phyloP scores from a whole-genome alignment of 768 basidiomycete species.

The Psilocybe cyanescens region DNA sequence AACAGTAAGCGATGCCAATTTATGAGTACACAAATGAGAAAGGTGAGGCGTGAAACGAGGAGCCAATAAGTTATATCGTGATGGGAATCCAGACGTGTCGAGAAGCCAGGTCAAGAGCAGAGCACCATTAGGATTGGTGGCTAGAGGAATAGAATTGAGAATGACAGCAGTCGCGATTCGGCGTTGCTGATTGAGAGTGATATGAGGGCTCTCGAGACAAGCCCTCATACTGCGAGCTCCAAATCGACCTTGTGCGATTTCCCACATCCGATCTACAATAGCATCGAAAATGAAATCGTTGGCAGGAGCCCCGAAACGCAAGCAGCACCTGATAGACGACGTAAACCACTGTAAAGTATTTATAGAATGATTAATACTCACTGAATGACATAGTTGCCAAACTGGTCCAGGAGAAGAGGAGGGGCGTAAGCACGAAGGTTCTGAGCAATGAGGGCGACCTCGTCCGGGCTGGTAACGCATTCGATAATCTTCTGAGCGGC shows the following conservation, averaged over 20 bases:
- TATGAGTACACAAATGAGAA: constrained; percentile 97
- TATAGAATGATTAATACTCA: constrained; percentile 39
- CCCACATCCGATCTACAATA: constrained; percentile 98
- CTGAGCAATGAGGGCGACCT: constrained; percentile 82
- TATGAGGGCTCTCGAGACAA: constrained; percentile 89
- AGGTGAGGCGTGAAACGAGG: constrained; percentile 97
- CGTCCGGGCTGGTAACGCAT: constrained; percentile 87
- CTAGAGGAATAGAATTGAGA: constrained; percentile 95
- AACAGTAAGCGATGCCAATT: constrained; percentile 93
- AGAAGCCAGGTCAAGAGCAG: constrained; percentile 95
- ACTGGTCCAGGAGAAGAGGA: constrained; percentile 91
- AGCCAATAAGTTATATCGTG: constrained; percentile 92
- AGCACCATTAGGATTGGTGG: constrained; percentile 97
- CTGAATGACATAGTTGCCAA: constrained; percentile 94
- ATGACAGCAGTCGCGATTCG: constrained; percentile 94
- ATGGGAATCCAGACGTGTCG: constrained; percentile 92
- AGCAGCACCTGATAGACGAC: constrained; percentile 64
- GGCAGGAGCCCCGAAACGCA: constrained; percentile 86
- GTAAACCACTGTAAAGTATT: not conserved
- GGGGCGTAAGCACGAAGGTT: constrained; percentile 92
- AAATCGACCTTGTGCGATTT: constrained; percentile 96
- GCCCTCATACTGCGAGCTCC: constrained; percentile 98
- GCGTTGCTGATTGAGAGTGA: constrained; percentile 89
- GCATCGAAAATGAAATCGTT: constrained; percentile 98
- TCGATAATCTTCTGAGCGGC: constrained; percentile 99